Percentiles rank a stretch among this genome's conserved stretches.
Conservation (phyloP, 306 rosid genomes). For the Quercus bicolor region DNA sequence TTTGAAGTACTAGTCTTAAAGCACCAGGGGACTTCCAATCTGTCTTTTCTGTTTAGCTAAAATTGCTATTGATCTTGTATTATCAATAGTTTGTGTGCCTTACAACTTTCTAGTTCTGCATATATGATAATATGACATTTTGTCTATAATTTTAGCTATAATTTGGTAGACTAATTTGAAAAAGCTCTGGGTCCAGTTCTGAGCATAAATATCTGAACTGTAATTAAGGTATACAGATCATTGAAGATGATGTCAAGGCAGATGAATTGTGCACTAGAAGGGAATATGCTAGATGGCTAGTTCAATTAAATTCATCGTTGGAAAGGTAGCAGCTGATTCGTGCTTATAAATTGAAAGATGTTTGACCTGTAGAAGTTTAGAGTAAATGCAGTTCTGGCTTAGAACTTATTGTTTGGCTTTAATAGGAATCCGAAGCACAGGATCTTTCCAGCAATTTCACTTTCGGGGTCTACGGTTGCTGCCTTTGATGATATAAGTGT, state of each 20-base stretch:
- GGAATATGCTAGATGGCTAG: slow-evolving; percentile 89
- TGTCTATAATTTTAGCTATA: neutral
- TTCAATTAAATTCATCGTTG: slow-evolving; percentile 52
- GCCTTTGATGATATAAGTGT: slow-evolving; percentile 66
- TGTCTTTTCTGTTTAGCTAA: neutral
- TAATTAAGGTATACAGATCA: slow-evolving; percentile 64
- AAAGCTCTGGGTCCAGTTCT: slow-evolving; percentile 28
- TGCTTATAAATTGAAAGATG: slow-evolving; percentile 5
- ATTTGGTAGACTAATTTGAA: neutral
- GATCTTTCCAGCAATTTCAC: slow-evolving; percentile 54
- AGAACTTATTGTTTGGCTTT: slow-evolving; percentile 24
- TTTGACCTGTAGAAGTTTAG: slow-evolving; percentile 8
- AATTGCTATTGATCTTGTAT: neutral
- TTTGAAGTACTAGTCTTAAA: neutral
- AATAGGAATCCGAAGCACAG: slow-evolving; percentile 62
- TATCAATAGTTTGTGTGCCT: neutral
- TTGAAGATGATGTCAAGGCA: slow-evolving; percentile 72
- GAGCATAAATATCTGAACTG: slow-evolving; percentile 32
- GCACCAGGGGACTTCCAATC: neutral
- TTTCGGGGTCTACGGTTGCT: slow-evolving; percentile 50
- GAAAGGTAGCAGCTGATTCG: slow-evolving; percentile 60
- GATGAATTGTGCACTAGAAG: slow-evolving; percentile 86
- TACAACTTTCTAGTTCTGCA: neutral
- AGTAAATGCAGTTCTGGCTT: slow-evolving; percentile 8
- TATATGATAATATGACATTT: neutral